Evolutionary conservation across 1,139 yeast species (phyloP).

Genomic region (Wickerhamomyces sp.): DNA sequence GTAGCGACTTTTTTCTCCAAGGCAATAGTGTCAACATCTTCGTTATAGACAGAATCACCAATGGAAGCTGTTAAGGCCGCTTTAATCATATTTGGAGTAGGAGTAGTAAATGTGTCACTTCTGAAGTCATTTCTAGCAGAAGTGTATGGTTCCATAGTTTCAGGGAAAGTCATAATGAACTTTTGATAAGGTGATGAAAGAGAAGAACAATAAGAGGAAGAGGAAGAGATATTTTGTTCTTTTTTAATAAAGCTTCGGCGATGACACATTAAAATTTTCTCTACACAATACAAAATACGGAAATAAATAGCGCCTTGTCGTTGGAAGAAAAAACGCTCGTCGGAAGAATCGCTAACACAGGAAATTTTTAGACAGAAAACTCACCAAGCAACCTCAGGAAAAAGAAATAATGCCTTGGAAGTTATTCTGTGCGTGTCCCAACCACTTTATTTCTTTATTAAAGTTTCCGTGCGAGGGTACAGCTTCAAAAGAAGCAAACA

Average conservation of each 20-base stretch:
- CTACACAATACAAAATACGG: background rate
- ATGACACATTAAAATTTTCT: slow-evolving; percentile 1
- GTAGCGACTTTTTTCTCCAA: slow-evolving; percentile 65
- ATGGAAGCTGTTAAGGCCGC: slow-evolving; percentile 57
- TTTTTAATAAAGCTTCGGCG: background rate
- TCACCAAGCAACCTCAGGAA: too few species aligned
- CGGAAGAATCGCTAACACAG: too few species aligned
- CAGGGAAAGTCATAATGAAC: background rate
- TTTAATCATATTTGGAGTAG: slow-evolving; percentile 69
- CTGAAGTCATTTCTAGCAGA: slow-evolving; percentile 56
- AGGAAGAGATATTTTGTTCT: background rate
- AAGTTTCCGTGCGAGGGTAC: too few species aligned
- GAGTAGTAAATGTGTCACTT: slow-evolving; percentile 92
- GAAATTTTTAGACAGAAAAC: too few species aligned
- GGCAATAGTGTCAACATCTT: slow-evolving; percentile 65
- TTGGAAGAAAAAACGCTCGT: too few species aligned
- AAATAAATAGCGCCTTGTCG: background rate
- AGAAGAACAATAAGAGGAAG: background rate
- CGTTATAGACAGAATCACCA: slow-evolving; percentile 90
- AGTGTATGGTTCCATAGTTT: slow-evolving; percentile 21
- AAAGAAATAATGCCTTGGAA: background rate
- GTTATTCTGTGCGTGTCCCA: background rate
- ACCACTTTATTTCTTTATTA: too few species aligned
- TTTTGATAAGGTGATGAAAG: background rate
- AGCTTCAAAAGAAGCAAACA: too few species aligned